Base-by-base conservation (phyloP, 2,329 filamentous ascomycete genomes). In the Pseudocercospora musae region DNA sequence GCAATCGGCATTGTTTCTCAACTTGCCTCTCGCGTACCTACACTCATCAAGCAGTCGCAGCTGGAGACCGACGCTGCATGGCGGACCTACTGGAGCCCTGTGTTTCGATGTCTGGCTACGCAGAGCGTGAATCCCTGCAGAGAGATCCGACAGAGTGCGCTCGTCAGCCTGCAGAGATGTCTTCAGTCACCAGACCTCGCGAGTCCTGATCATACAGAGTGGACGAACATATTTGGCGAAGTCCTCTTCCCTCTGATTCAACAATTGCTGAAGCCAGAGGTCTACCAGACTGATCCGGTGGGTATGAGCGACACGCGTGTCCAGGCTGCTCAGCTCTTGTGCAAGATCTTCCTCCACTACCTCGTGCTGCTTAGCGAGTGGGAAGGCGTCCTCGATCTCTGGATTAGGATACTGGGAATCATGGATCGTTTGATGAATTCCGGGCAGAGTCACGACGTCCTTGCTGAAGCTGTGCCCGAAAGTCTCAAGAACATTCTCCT, bases 361-460 rank as follows among this genome's bases (percentile, higher is more conserved):
- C 82, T 98, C 2, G 91, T 94, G 1, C 81, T 94, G 40, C 82
- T 97, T 27, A 90, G 89, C 4, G 88, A 92, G 69, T 93, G 91
- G 85, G 89, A 93, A 21, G 92, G 91, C 20, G 92, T 98, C 87
- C 80, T 96, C 42, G 91, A 95, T 73, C 82, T 98, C 10, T 99
- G 95, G 95, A 79, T 95, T 50, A 89, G 89, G 75, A 96, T 98
- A 59, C 85, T 98, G n/a, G 92, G 93, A 69, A 91, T 97, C 58
- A 92, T 99, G 86, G 95, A 99, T 75, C 87, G 95, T 23, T 83
- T 99, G 67, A 96, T 97, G 88, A 96, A 97, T 72, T 95, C 91
- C 72, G 94, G 94, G 0, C 92, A 62, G 15, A 54, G 57, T 46
- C 55, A 91, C 23, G 92, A 73, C 42, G 71, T 70, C 64, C 69